Evolutionary conservation across 805 yeast species (phyloP), one percentile per base, ranked within the genome.

Genomic region (Suhomyces kilbournensis): DNA sequence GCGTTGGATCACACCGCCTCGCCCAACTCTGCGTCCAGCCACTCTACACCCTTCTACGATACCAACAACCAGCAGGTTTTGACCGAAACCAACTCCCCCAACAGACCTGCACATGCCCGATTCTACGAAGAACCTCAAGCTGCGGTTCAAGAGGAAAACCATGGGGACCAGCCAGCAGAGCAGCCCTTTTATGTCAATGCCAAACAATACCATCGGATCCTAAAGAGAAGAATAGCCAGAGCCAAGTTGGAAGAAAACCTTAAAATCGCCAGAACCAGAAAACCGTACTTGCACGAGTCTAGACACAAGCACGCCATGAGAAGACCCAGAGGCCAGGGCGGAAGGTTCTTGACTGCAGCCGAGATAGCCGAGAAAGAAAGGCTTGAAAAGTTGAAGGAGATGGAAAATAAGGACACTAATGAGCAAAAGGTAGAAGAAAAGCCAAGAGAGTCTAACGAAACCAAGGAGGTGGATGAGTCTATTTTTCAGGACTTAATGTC

Each of bases 291-390:
- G 47, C 99, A 94, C 66, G 99, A 94, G 70, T 90, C 97, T 17
- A 80, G 99, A 62, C 99, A 94, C 68, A 93, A 94, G 67, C 99
- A 94, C 68, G 99, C 99, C 2, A 94, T 94, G 99, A 81, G 98
- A 66, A 82, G 99, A 67, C 98, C 99, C 14, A 83, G 99, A 61
- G 99, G 99, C 25, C 98, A 94, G 72, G 99, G 99, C 30, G 99
- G 99, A 6, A 78, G 99, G 55, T 94, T 94, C 60, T 72, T 94
- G 54, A 94, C 99, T 0, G 97, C 98, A 12, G 96, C 97, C 6
- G 80, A 75, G 57, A 75, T 75, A 46, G 79, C 79, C 3, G 79
- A 75, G 52, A 72, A 71, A 60, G 79, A 74, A 39, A 61, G 75
- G 26, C 59, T 69, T 49, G 77, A 72, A 26, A 73, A 71, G 52